Evolutionary conservation across 768 basidiomycete genomes (phyloP).

Genomic region (Kwoniella sp.): DNA sequence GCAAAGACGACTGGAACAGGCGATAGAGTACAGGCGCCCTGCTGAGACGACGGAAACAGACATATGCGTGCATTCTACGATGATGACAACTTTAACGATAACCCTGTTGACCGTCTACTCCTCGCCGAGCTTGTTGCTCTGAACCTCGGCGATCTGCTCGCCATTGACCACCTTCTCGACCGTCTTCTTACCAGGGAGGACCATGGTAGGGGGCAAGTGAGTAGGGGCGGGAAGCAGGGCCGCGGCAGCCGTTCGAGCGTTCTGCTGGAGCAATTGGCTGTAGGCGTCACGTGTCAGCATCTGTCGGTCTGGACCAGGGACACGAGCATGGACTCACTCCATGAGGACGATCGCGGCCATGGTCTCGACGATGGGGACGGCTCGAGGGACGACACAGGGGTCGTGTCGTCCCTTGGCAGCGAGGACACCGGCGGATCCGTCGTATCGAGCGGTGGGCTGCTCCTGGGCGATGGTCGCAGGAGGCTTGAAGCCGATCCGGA

Average conservation of each 20-base stretch:
- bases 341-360: slow-evolving; percentile 96
- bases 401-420: slow-evolving; percentile 93
- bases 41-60: too few relatives aligned
- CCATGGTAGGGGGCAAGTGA: slow-evolving; percentile 90
- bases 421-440: slow-evolving; percentile 80
- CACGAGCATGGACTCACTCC: slow-evolving; percentile 56
- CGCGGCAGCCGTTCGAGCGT: slow-evolving; percentile 69
- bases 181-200: slow-evolving; percentile 55
- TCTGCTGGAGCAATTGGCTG: slow-evolving; percentile 76
- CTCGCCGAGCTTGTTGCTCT: slow-evolving; percentile 38
- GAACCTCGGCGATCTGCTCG: slow-evolving; percentile 17
- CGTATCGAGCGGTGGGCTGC: slow-evolving; percentile 86
- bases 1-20: too few relatives aligned
- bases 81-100: too few relatives aligned
- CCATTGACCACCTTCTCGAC: slow-evolving; percentile 16
- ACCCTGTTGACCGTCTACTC: slow-evolving; percentile 35
- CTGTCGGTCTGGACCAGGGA: background rate
- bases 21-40: too few relatives aligned
- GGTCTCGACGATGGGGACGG: slow-evolving; percentile 94
- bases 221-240: slow-evolving; percentile 70
- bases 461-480: slow-evolving; percentile 94
- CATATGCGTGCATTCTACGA: too few relatives aligned
- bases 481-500: slow-evolving; percentile 97
- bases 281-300: background rate
- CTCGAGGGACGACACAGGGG: slow-evolving; percentile 93